These are phyloP conservation scores for Xylaria telfairii DNA, from an alignment of 495 filamentous ascomycete species.

Conservation along the genomic window DNA sequence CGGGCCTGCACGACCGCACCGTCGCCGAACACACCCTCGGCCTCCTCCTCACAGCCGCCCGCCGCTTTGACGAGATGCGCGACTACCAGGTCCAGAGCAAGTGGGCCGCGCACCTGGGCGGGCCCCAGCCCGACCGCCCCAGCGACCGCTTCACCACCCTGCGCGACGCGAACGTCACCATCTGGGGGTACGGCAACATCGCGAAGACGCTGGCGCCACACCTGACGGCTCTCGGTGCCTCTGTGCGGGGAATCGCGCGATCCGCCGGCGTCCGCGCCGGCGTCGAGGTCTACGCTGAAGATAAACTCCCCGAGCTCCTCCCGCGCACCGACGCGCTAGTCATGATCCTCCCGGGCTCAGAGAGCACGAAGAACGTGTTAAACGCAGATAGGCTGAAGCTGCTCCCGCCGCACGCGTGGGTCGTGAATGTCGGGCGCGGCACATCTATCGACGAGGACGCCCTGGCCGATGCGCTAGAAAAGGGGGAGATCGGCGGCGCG, in stretches of 20 bases:
- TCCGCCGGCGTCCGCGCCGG: constrained; percentile 65
- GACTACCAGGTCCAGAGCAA: constrained; percentile 58
- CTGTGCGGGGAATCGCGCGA: constrained; percentile 52
- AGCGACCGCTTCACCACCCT: constrained; percentile 58
- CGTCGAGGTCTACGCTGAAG: constrained; percentile 56
- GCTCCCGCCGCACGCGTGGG: constrained; percentile 79
- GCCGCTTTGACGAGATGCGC: constrained; percentile 64
- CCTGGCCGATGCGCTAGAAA: constrained; percentile 73
- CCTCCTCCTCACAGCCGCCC: constrained; percentile 56
- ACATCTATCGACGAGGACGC: constrained; percentile 81
- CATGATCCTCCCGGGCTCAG: constrained; percentile 69
- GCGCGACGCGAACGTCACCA: constrained; percentile 55
- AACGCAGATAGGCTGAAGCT: constrained; percentile 66
- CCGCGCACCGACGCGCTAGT: constrained; percentile 74
- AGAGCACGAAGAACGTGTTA: constrained; percentile 77
- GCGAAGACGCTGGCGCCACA: constrained; percentile 75
- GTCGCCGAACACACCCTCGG: constrained; percentile 66
- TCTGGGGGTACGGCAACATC: constrained; percentile 89
- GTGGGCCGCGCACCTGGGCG: constrained; percentile 65
- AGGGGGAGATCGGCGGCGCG: constrained; percentile 67
- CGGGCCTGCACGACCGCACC: constrained; percentile 64
- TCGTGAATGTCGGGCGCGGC: constrained; percentile 84
- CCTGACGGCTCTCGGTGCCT: constrained; percentile 62
- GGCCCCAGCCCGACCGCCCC: constrained; percentile 58
- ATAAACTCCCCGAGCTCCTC: constrained; percentile 61